Conservation (phyloP, 208 protist genomes). For the Porcisia hertigi region DNA sequence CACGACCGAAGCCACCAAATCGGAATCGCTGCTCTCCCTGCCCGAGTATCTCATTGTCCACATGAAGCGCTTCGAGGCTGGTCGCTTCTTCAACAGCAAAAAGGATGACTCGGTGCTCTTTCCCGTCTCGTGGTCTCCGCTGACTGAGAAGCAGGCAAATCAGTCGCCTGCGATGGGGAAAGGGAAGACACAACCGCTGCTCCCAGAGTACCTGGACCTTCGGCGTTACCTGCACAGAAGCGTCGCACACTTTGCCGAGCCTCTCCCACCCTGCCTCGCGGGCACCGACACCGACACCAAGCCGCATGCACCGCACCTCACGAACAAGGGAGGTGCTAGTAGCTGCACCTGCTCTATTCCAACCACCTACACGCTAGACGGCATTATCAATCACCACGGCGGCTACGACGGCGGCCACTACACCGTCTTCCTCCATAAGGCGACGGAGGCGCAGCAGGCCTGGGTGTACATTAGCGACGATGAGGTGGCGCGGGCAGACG, state of each 20-base stretch:
- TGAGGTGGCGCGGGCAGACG: conserved; percentile 31
- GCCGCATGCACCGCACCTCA: not conserved
- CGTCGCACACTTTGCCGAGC: conserved; percentile 28
- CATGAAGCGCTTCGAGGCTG: conserved; percentile 88
- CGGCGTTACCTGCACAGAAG: conserved; percentile 56
- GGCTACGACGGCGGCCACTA: conserved; percentile 87
- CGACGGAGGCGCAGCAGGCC: conserved; percentile 25
- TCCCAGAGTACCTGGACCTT: conserved; percentile 65
- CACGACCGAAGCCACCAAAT: conserved; percentile 77
- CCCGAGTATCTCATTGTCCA: conserved; percentile 87
- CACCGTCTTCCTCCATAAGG: conserved; percentile 76
- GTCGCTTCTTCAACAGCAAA: conserved; percentile 75
- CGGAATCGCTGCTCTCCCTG: conserved; percentile 59
- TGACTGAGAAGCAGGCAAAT: conserved; percentile 15
- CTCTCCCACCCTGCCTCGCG: conserved; percentile 19
- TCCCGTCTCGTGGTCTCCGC: conserved; percentile 66
- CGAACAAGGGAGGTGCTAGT: not conserved
- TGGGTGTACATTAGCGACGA: conserved; percentile 90
- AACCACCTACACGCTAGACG: conserved; percentile 81
- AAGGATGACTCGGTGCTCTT: conserved; percentile 85
- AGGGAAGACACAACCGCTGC: not conserved
- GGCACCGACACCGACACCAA: no score
- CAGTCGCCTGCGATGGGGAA: not conserved
- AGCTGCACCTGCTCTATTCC: conserved; percentile 17
- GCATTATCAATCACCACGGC: conserved; percentile 86